These are phyloP conservation scores for Arctostaphylos glauca DNA, from an alignment of 148 eudicot genomes.

Conservation along the genomic window DNA sequence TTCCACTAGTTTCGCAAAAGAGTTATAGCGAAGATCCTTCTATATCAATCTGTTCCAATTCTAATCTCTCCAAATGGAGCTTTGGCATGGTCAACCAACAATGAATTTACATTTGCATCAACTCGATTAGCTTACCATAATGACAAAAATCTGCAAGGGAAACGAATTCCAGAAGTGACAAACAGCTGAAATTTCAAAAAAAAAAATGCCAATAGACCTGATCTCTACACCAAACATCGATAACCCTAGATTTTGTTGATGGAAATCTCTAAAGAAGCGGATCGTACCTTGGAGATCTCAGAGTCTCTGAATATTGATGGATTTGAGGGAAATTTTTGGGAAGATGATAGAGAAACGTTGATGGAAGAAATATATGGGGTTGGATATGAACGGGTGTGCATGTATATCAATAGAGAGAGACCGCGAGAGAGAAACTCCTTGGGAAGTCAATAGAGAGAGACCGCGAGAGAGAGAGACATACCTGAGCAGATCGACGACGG, in stretches of 20 bases:
- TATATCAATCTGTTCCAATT: too few relatives aligned
- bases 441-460: too few relatives aligned
- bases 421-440: too few relatives aligned
- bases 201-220: not conserved
- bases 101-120: not conserved
- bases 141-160: not conserved
- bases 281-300: not conserved
- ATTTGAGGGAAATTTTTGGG: not conserved
- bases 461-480: too few relatives aligned
- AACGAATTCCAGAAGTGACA: not conserved
- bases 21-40: too few relatives aligned
- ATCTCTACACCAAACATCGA: not conserved
- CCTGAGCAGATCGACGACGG: too few relatives aligned
- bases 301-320: not conserved
- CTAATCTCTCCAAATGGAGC: not conserved
- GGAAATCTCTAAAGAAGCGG: not conserved
- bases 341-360: not conserved
- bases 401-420: too few relatives aligned
- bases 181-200: not conserved
- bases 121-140: not conserved
- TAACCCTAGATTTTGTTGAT: not conserved
- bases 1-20: too few relatives aligned
- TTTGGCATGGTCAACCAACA: not conserved
- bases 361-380: too few relatives aligned
- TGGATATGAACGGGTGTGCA: not conserved